These are phyloP conservation scores for Colletotrichum theobromicola DNA, from an alignment of 2,329 filamentous ascomycete genomes.

Conservation along the genomic window DNA sequence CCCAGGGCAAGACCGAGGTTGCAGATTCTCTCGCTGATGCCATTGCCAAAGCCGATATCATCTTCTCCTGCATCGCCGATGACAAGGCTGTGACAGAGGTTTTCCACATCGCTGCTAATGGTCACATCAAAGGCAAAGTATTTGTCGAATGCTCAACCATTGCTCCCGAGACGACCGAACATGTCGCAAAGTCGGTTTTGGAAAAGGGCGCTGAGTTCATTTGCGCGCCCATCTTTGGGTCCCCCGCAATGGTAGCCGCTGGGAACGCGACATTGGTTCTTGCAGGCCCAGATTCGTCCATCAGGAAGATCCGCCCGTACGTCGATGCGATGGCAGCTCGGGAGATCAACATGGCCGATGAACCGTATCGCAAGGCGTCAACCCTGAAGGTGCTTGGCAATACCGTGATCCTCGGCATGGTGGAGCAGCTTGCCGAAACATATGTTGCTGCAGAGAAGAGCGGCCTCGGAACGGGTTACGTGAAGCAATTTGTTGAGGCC, in stretches of 20 bases:
- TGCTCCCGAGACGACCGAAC: constrained; percentile 80
- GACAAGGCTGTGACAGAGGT: constrained; percentile 74
- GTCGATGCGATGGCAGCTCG: constrained; percentile 75
- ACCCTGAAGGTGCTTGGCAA: constrained; percentile 86
- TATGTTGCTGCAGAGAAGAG: constrained; percentile 81
- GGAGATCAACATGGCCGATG: constrained; percentile 73
- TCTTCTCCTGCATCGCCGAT: constrained; percentile 83
- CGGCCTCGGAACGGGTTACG: constrained; percentile 72
- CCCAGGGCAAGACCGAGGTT: constrained; percentile 66
- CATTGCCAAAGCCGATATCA: constrained; percentile 72
- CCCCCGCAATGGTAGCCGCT: constrained; percentile 71
- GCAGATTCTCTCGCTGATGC: constrained; percentile 69
- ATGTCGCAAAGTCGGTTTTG: constrained; percentile 62
- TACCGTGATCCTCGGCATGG: constrained; percentile 83
- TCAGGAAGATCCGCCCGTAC: constrained; percentile 72
- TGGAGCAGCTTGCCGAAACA: constrained; percentile 79
- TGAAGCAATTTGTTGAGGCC: constrained; percentile 74
- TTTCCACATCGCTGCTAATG: constrained; percentile 60
- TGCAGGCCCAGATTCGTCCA: constrained; percentile 65
- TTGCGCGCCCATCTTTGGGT: constrained; percentile 73
- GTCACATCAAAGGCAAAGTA: constrained; percentile 71
- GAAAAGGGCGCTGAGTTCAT: constrained; percentile 74
- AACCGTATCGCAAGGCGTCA: constrained; percentile 72
- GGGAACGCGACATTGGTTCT: constrained; percentile 77
- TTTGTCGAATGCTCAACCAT: constrained; percentile 90